Evolutionary conservation across 225 moss, liverwort and hornwort species (phyloP).

Genomic region (Bryoerythrophyllum caledonicum): DNA sequence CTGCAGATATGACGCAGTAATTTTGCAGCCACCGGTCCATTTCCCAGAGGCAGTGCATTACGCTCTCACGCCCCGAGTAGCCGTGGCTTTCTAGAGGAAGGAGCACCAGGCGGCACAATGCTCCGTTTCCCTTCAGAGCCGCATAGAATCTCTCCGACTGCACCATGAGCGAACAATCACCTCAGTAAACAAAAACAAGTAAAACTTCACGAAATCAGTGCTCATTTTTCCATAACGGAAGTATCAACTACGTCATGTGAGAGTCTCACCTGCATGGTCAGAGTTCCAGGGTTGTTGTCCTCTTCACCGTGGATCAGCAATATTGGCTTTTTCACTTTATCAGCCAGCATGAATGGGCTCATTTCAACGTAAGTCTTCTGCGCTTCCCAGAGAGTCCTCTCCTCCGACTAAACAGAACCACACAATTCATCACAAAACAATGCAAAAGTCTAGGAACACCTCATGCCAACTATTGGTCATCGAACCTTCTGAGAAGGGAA

Average conservation of each 20-base stretch:
- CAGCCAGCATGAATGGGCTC: slow-evolving; percentile 96
- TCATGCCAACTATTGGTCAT: background rate
- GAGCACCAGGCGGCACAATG: slow-evolving; percentile 81
- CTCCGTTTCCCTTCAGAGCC: slow-evolving; percentile 95
- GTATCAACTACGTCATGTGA: too few species aligned
- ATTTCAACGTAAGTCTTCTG: slow-evolving; percentile 84
- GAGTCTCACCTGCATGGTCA: slow-evolving; percentile 85
- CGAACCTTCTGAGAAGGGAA: background rate
- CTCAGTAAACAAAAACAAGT: background rate
- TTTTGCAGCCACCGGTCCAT: slow-evolving; percentile 97
- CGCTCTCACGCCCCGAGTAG: slow-evolving; percentile 87
- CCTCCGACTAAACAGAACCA: slow-evolving; percentile 71
- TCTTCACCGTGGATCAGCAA: slow-evolving; percentile 96
- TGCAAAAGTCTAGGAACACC: background rate
- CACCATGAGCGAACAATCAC: slow-evolving; percentile 13
- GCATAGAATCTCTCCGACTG: slow-evolving; percentile 96
- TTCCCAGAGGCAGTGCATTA: slow-evolving; percentile 98
- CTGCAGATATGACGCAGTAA: slow-evolving; percentile 57
- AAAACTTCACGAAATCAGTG: background rate
- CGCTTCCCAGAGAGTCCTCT: slow-evolving; percentile 96
- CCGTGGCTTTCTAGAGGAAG: slow-evolving; percentile 95
- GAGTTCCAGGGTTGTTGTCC: slow-evolving; percentile 95
- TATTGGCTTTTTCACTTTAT: slow-evolving; percentile 87
- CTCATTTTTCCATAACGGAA: background rate
- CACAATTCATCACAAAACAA: background rate